Conservation (phyloP, 805 yeast genomes). For the Metschnikowia lunata region DNA sequence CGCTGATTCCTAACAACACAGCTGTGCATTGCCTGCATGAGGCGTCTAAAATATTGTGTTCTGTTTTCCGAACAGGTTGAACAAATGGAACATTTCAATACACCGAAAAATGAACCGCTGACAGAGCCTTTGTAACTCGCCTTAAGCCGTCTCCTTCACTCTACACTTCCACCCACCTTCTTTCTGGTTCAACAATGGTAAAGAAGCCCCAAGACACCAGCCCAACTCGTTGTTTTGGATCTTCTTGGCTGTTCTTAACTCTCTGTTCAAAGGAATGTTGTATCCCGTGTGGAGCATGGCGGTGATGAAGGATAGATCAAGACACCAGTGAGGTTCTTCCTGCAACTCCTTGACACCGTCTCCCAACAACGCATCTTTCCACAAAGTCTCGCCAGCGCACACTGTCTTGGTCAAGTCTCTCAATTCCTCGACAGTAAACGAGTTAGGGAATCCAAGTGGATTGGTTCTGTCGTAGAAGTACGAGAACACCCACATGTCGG, state of each 20-base stretch:
- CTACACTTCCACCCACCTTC: slow-evolving; percentile 68
- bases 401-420: slow-evolving; percentile 76
- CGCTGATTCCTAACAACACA: neutral
- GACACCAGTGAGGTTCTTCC: slow-evolving; percentile 90
- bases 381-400: slow-evolving; percentile 74
- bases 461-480: slow-evolving; percentile 92
- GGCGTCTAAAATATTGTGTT: too few relatives aligned
- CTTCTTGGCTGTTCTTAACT: slow-evolving; percentile 86
- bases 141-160: slow-evolving; percentile 21
- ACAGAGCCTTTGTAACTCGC: neutral
- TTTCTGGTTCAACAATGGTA: slow-evolving; percentile 72
- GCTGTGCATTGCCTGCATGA: neutral
- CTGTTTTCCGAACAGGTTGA: too few relatives aligned
- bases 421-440: slow-evolving; percentile 82
- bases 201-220: slow-evolving; percentile 98
- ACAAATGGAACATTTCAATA: too few relatives aligned
- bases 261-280: slow-evolving; percentile 86
- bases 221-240: slow-evolving; percentile 89
- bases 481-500: slow-evolving; percentile 87
- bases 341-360: slow-evolving; percentile 62
- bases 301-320: slow-evolving; percentile 86
- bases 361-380: slow-evolving; percentile 68
- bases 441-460: slow-evolving; percentile 91
- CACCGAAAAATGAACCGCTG: too few relatives aligned
- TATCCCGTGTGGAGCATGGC: slow-evolving; percentile 93